Conservation (phyloP, 78 protist genomes). For the Cyanophora paradoxa region DNA sequence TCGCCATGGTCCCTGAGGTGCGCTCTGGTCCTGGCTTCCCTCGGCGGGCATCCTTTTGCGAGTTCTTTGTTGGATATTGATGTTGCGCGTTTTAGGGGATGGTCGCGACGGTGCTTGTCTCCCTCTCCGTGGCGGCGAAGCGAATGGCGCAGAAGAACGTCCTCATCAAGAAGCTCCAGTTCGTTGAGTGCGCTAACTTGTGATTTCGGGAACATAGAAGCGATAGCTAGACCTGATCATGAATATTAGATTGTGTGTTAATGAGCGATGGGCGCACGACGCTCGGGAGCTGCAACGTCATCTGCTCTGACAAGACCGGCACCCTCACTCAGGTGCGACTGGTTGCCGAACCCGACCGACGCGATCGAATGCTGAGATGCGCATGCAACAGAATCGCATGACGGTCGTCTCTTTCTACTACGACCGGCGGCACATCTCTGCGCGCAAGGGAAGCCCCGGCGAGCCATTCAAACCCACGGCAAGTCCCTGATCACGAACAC, state of each 20-base stretch:
- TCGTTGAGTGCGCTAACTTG: too few species aligned
- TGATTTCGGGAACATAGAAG: too few species aligned
- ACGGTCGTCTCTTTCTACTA: conserved; percentile 37
- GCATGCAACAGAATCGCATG: too few species aligned
- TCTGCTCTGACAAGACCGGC: conserved; percentile 91
- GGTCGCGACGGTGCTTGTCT: conserved; percentile 62
- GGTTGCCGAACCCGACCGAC: too few species aligned
- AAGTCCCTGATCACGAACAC: too few species aligned
- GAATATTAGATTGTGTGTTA: conserved; percentile 10
- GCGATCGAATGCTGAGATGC: too few species aligned
- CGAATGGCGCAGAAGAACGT: conserved; percentile 68
- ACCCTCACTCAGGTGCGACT: conserved; percentile 90
- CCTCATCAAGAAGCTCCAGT: conserved; percentile 67
- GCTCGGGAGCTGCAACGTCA: conserved; percentile 67
- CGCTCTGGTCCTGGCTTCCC: too few species aligned
- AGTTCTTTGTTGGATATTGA: too few species aligned
- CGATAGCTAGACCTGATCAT: conserved; percentile 10
- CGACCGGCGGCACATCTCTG: neutral
- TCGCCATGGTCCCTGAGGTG: conserved; percentile 77
- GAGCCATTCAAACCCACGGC: too few species aligned
- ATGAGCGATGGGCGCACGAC: conserved; percentile 82
- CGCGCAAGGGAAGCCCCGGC: neutral
- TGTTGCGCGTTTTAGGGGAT: too few species aligned
- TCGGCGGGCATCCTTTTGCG: too few species aligned
- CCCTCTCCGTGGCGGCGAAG: conserved; percentile 66